Evolutionary conservation across 192 early-diverging fungal species (phyloP).

Genomic region (Umbelopsis sp.): DNA sequence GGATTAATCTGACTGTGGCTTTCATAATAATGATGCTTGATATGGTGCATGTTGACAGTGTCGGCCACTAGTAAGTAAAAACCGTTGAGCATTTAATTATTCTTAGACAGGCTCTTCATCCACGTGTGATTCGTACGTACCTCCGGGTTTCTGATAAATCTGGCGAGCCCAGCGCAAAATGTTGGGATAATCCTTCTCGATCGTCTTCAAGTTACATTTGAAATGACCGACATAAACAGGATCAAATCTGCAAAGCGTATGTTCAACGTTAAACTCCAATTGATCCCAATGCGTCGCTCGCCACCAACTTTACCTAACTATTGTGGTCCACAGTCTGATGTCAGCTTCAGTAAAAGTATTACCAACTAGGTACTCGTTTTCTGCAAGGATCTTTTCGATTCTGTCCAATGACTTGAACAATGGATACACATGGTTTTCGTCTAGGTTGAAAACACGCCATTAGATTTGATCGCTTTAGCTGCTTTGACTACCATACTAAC

Average conservation of each 20-base stretch:
- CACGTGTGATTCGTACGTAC: neutral
- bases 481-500: constrained; percentile 28
- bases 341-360: constrained; percentile 91
- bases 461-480: neutral
- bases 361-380: constrained; percentile 78
- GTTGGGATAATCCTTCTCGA: constrained; percentile 85
- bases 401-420: constrained; percentile 82
- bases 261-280: neutral
- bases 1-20: constrained; percentile 95
- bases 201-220: constrained; percentile 90
- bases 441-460: constrained; percentile 24
- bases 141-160: constrained; percentile 79
- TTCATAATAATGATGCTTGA: constrained; percentile 94
- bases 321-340: constrained; percentile 92
- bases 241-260: constrained; percentile 76
- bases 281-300: neutral
- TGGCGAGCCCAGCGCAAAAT: constrained; percentile 82
- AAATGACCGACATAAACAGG: constrained; percentile 95
- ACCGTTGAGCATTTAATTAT: neutral
- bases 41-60: constrained; percentile 95
- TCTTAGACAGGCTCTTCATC: neutral
- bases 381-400: constrained; percentile 78
- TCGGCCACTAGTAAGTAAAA: constrained; percentile 53
- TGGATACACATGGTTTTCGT: constrained; percentile 71
- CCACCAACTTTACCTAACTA: constrained; percentile 54